Evolutionary conservation across 306 rosid genomes (phyloP).

Genomic region (Quercus mongolica): DNA sequence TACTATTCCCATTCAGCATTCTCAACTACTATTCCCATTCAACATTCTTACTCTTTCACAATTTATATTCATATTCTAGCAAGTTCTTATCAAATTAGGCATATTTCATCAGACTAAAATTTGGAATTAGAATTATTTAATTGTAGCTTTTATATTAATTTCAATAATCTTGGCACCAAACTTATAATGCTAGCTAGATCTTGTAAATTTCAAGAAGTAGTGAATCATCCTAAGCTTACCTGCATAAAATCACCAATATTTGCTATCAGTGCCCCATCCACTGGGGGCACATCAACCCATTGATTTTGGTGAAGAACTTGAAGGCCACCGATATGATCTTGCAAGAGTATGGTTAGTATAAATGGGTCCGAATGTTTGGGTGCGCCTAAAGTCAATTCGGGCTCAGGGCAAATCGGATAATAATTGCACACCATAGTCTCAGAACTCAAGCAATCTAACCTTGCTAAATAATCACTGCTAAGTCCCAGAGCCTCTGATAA

Average conservation of each 20-base stretch:
- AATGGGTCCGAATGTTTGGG: constrained; percentile 81
- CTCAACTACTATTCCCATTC: no score
- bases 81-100: no score
- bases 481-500: constrained; percentile 71
- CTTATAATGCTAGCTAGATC: neutral
- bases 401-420: constrained; percentile 80
- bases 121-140: no score
- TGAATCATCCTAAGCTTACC: constrained; percentile 24
- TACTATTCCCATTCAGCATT: no score
- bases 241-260: constrained; percentile 80
- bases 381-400: constrained; percentile 62
- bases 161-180: no score
- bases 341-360: constrained; percentile 58
- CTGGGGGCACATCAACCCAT: constrained; percentile 61
- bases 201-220: no score
- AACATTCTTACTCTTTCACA: no score
- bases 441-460: constrained; percentile 56
- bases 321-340: constrained; percentile 72
- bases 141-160: no score
- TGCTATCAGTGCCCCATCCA: constrained; percentile 51
- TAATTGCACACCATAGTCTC: constrained; percentile 66
- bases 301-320: constrained; percentile 63
- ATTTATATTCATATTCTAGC: no score
- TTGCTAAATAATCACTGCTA: constrained; percentile 39
- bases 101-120: no score